Conservation (phyloP, 768 basidiomycete species). For the Leucocoprinus leucothites region DNA sequence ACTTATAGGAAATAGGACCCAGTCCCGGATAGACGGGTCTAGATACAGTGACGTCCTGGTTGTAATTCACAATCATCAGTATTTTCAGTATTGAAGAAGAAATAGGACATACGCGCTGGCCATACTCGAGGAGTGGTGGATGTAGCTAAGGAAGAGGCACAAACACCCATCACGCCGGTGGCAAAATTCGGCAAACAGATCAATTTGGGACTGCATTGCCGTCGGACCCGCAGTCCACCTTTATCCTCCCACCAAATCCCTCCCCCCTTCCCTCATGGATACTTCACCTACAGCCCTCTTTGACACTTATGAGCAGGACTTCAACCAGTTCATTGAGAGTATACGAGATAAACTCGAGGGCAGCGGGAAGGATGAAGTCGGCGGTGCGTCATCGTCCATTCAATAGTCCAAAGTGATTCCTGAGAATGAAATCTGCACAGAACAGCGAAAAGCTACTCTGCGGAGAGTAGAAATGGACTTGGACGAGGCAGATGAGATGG, state of each 20-base stretch:
- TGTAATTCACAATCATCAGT: not conserved
- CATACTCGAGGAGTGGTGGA: conserved; percentile 19
- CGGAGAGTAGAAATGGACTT: conserved; percentile 91
- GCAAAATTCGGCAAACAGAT: not conserved
- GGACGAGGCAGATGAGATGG: conserved; percentile 98
- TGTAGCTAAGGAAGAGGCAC: not conserved
- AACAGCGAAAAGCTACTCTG: conserved; percentile 77
- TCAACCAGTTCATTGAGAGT: conserved; percentile 74
- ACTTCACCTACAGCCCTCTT: conserved; percentile 83
- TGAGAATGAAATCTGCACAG: conserved; percentile 33
- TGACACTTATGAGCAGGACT: conserved; percentile 91
- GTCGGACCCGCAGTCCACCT: not conserved
- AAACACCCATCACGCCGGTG: not conserved
- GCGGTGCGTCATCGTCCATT: conserved; percentile 48
- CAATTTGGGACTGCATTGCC: no score
- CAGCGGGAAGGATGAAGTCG: conserved; percentile 53
- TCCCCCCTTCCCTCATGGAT: conserved; percentile 53
- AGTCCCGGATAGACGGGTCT: conserved; percentile 94
- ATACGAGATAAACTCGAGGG: conserved; percentile 77
- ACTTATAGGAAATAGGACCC: conserved; percentile 95
- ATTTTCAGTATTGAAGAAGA: not conserved
- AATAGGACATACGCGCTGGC: conserved; percentile 37
- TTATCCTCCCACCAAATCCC: not conserved
- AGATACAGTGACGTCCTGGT: conserved; percentile 63
- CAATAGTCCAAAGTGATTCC: conserved; percentile 1